These are phyloP conservation scores for Paraconiothyrium brasiliense DNA, from an alignment of 2,329 filamentous ascomycete species.

Conservation along the genomic window DNA sequence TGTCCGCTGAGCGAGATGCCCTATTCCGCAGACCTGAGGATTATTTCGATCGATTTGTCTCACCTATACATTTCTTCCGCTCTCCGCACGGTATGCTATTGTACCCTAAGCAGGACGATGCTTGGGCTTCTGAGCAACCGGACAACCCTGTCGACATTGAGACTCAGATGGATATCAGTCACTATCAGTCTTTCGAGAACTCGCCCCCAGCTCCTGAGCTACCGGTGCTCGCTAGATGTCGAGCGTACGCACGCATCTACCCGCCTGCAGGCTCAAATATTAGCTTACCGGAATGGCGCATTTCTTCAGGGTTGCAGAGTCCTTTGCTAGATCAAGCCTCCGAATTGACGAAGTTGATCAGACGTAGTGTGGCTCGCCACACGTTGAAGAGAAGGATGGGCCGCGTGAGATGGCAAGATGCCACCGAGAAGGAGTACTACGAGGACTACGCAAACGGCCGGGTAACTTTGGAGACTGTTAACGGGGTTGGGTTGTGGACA, in stretches of 20 bases:
- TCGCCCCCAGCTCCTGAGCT: conserved; percentile 20
- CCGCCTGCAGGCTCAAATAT: conserved; percentile 53
- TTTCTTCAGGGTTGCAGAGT: conserved; percentile 51
- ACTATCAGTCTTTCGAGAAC: conserved; percentile 35
- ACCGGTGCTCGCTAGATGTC: conserved; percentile 39
- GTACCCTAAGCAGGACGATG: conserved; percentile 36
- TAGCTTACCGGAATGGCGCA: conserved; percentile 52
- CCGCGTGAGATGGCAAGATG: conserved; percentile 35
- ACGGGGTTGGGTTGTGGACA: conserved; percentile 41
- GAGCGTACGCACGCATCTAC: conserved; percentile 52
- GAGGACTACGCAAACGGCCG: conserved; percentile 36
- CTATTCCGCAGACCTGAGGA: conserved; percentile 55
- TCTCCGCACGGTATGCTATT: conserved; percentile 49
- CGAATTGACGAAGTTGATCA: conserved; percentile 53
- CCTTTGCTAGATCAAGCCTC: conserved; percentile 52
- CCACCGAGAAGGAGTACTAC: conserved; percentile 39
- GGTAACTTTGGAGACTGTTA: conserved; percentile 25
- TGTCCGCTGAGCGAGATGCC: conserved; percentile 46
- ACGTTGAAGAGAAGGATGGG: conserved; percentile 35
- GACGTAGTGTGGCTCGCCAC: conserved; percentile 51
- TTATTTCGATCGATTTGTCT: conserved; percentile 61
- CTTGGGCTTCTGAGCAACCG: conserved; percentile 37
- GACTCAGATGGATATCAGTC: conserved; percentile 38
- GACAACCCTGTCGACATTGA: conserved; percentile 42
- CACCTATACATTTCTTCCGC: conserved; percentile 61